phyloP scores from a whole-genome alignment of 23 red algal genomes.

The Cyanidiococcus yangmingshanensis region DNA sequence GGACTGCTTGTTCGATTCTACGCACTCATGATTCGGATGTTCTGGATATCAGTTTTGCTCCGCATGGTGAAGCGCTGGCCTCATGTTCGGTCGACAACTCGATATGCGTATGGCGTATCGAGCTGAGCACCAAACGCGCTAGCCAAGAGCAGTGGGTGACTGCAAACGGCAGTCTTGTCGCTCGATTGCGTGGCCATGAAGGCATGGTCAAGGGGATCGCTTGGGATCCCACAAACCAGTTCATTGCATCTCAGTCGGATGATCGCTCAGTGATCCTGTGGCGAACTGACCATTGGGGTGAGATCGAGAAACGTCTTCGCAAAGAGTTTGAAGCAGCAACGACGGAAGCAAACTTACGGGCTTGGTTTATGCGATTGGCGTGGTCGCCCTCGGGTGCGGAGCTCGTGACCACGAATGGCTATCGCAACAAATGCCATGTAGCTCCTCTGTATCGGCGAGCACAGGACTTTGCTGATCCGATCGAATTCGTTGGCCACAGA shows the following conservation, averaged over 20 bases:
- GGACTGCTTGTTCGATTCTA: slow-evolving; percentile 45
- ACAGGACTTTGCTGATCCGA: slow-evolving; percentile 34
- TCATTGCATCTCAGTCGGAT: slow-evolving; percentile 72
- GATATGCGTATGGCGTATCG: slow-evolving; percentile 64
- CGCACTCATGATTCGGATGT: slow-evolving; percentile 75
- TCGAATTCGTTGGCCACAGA: slow-evolving; percentile 74
- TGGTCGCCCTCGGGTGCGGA: slow-evolving; percentile 74
- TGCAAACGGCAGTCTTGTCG: slow-evolving; percentile 15
- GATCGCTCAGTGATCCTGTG: slow-evolving; percentile 78
- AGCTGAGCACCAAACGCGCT: slow-evolving; percentile 16
- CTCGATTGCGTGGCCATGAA: slow-evolving; percentile 16
- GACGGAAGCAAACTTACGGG: slow-evolving; percentile 49
- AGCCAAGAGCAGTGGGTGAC: slow-evolving; percentile 41
- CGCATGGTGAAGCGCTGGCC: slow-evolving; percentile 48
- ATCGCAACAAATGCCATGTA: slow-evolving; percentile 39
- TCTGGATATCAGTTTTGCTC: slow-evolving; percentile 70
- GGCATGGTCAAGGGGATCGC: slow-evolving; percentile 95
- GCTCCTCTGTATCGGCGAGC: slow-evolving; percentile 61
- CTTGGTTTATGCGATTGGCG: slow-evolving; percentile 59
- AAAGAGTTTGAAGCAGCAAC: slow-evolving; percentile 66
- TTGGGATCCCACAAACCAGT: slow-evolving; percentile 84
- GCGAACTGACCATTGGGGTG: slow-evolving; percentile 82
- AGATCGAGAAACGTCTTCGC: slow-evolving; percentile 61
- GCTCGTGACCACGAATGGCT: slow-evolving; percentile 58
- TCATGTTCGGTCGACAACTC: slow-evolving; percentile 76